phyloP scores from a whole-genome alignment of 2,329 filamentous ascomycete genomes.

The Xylariaceae sp. region DNA sequence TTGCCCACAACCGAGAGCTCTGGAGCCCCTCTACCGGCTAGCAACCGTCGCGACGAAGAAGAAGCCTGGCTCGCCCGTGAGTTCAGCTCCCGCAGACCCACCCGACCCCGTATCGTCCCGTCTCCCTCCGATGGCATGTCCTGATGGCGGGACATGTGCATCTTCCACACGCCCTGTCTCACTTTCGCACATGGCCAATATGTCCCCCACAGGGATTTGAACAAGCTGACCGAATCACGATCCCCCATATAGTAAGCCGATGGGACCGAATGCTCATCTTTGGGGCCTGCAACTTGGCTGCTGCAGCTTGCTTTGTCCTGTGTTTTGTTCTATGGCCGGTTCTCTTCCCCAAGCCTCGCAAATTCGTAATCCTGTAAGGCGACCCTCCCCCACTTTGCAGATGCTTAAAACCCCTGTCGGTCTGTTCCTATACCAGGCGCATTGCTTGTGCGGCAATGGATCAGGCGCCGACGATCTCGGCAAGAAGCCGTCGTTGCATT shows the following conservation, averaged over 20 bases:
- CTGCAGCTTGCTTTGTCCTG: constrained; percentile 84
- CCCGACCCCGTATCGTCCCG: constrained; percentile 16
- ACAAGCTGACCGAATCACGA: constrained; percentile 25
- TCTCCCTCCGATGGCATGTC: constrained; percentile 31
- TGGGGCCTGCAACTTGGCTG: constrained; percentile 80
- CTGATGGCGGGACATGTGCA: constrained; percentile 34
- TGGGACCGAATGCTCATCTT: constrained; percentile 96
- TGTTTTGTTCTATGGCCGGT: constrained; percentile 87
- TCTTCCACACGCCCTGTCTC: constrained; percentile 35
- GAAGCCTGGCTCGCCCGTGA: constrained; percentile 94
- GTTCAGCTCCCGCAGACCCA: constrained; percentile 32
- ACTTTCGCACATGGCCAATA: constrained; percentile 29
- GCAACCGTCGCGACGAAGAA: constrained; percentile 82
- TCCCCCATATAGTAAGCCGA: constrained; percentile 65
- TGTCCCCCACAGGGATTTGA: constrained; percentile 13
- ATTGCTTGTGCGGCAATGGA: constrained; percentile 7
- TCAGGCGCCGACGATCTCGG: constrained; percentile 16
- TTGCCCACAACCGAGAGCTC: constrained; percentile 78
- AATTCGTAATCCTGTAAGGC: constrained; percentile 93
- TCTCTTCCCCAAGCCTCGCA: constrained; percentile 72
- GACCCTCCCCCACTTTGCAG: too few relatives aligned
- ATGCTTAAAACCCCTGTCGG: too few relatives aligned
- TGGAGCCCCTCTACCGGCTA: constrained; percentile 79
- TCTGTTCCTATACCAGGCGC: too few relatives aligned
- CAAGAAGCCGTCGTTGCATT: constrained; percentile 23